Evolutionary conservation across 2,329 filamentous ascomycete genomes (phyloP).

Genomic region (Fusarium vanettenii): DNA sequence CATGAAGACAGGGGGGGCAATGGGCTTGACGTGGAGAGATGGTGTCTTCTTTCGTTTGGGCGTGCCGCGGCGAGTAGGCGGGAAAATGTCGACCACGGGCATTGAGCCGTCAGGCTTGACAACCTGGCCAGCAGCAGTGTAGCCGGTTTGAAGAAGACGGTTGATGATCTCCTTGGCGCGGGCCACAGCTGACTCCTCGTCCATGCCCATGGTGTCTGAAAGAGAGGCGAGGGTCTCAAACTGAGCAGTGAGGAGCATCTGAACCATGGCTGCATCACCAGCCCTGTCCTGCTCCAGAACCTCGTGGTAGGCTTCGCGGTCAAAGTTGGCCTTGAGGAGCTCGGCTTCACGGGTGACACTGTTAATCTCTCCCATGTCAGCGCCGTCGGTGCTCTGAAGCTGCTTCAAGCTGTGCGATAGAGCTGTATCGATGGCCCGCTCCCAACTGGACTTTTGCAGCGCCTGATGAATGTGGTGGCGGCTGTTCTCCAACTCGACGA

Average conservation of each 20-base stretch:
- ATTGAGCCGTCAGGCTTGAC: slow-evolving; percentile 87
- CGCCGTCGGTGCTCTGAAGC: slow-evolving; percentile 67
- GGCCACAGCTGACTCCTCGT: slow-evolving; percentile 82
- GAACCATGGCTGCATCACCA: slow-evolving; percentile 81
- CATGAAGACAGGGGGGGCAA: slow-evolving; percentile 57
- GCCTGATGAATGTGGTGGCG: slow-evolving; percentile 91
- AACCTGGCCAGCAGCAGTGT: slow-evolving; percentile 80
- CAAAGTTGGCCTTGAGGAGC: slow-evolving; percentile 83
- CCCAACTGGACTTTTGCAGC: slow-evolving; percentile 85
- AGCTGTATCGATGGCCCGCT: slow-evolving; percentile 86
- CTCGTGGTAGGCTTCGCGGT: slow-evolving; percentile 80
- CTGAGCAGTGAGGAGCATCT: slow-evolving; percentile 87
- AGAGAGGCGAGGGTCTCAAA: slow-evolving; percentile 91
- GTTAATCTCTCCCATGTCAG: slow-evolving; percentile 72
- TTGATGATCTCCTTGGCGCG: slow-evolving; percentile 82
- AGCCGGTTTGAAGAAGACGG: slow-evolving; percentile 81
- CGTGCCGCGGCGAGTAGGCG: slow-evolving; percentile 78
- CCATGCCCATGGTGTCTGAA: slow-evolving; percentile 83
- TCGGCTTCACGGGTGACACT: slow-evolving; percentile 85
- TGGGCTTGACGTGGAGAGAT: slow-evolving; percentile 55
- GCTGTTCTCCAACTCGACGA: slow-evolving; percentile 89
- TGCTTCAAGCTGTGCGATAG: slow-evolving; percentile 86
- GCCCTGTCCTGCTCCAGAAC: slow-evolving; percentile 87
- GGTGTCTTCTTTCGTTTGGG: slow-evolving; percentile 76
- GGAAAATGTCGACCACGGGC: slow-evolving; percentile 72